These are phyloP conservation scores for Microstegium vimineum DNA, from an alignment of 176 grass and related monocot species.

Conservation along the genomic window DNA sequence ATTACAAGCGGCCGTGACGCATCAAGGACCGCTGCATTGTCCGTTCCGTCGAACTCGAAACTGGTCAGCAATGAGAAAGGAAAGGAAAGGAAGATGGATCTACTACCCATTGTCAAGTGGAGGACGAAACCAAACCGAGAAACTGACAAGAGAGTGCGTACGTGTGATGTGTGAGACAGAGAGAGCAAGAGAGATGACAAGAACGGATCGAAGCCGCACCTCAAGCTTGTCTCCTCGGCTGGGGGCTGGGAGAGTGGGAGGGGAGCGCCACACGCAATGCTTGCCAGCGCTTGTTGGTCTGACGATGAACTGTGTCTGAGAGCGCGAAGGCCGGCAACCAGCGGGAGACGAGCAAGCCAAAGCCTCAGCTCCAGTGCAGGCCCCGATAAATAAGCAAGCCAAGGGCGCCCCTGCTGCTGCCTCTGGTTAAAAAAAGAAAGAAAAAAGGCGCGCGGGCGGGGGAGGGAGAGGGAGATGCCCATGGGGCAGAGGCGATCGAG, in stretches of 20 bases:
- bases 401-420: not conserved
- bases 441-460: too few relatives aligned
- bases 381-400: conserved; percentile 14
- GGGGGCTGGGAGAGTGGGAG: not conserved
- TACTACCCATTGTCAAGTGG: not conserved
- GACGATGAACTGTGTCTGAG: too few relatives aligned
- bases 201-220: conserved; percentile 12
- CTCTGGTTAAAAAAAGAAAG: conserved; percentile 25
- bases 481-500: not conserved
- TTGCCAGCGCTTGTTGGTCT: not conserved
- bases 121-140: not conserved
- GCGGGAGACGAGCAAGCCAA: not conserved
- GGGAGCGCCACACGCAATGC: not conserved
- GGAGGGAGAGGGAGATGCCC: not conserved
- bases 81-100: too few relatives aligned
- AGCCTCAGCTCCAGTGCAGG: not conserved
- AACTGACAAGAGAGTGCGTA: not conserved
- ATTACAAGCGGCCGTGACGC: not conserved
- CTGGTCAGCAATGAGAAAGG: not conserved
- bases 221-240: not conserved
- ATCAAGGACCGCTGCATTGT: not conserved
- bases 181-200: not conserved
- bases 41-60: not conserved
- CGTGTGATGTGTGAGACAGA: not conserved
- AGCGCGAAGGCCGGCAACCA: not conserved